These are phyloP conservation scores for Apiospora arundinis DNA, from an alignment of 2,329 filamentous ascomycete genomes.

Conservation along the genomic window DNA sequence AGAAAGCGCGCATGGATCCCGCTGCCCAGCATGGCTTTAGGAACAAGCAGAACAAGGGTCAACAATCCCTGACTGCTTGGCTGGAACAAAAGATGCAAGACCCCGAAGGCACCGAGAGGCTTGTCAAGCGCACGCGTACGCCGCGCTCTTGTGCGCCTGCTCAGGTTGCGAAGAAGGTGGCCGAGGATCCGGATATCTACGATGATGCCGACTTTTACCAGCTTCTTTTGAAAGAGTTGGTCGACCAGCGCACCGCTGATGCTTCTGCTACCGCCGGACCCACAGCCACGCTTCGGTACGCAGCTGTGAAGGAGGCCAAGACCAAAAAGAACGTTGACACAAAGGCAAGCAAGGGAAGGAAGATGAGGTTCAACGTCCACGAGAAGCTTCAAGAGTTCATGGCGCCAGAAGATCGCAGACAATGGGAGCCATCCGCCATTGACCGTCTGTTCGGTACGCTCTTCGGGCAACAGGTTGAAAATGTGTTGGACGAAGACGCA, in stretches of 20 bases:
- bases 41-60: slow-evolving; percentile 44
- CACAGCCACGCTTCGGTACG: slow-evolving; percentile 65
- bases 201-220: slow-evolving; percentile 97
- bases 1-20: slow-evolving; percentile 58
- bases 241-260: slow-evolving; percentile 84
- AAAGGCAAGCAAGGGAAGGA: slow-evolving; percentile 92
- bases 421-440: slow-evolving; percentile 81
- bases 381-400: slow-evolving; percentile 99
- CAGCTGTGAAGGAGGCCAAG: slow-evolving; percentile 77
- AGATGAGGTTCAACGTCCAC: slow-evolving; percentile 92
- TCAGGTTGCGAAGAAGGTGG: slow-evolving; percentile 64
- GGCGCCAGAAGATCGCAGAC: slow-evolving; percentile 83
- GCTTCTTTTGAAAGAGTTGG: slow-evolving; percentile 86
- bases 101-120: slow-evolving; percentile 56
- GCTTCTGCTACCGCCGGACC: slow-evolving; percentile 53
- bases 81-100: slow-evolving; percentile 73
- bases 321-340: slow-evolving; percentile 86
- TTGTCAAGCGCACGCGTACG: slow-evolving; percentile 71
- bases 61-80: slow-evolving; percentile 70
- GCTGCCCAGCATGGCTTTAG: slow-evolving; percentile 49
- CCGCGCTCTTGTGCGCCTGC: slow-evolving; percentile 79
- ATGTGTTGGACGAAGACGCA: slow-evolving; percentile 62
- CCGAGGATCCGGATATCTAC: slow-evolving; percentile 72
- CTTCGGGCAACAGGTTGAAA: slow-evolving; percentile 72
- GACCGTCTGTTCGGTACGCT: slow-evolving; percentile 79